A percentile compares a stretch with the other conserved stretches of the same genome.
These are phyloP conservation scores for Xylaria cubensis DNA, from an alignment of 495 filamentous ascomycete genomes.

Conservation along the genomic window DNA sequence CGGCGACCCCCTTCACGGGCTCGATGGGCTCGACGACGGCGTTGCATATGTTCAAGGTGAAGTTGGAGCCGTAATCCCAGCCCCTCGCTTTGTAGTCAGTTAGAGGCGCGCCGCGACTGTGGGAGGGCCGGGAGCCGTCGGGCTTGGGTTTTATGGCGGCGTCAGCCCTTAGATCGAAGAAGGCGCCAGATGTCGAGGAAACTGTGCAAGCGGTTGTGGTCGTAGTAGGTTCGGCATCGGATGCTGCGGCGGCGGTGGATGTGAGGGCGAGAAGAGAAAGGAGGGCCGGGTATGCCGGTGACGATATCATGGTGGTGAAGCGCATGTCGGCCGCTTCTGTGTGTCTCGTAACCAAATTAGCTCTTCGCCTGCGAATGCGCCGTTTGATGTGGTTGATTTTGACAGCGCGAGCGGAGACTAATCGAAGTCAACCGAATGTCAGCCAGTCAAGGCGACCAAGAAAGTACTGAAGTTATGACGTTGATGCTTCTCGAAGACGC, in stretches of 20 bases:
- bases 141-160: conserved; percentile 62
- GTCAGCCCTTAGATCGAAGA: conserved; percentile 88
- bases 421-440: conserved; percentile 1
- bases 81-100: conserved; percentile 84
- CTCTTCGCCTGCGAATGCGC: conserved; percentile 8
- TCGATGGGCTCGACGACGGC: conserved; percentile 79
- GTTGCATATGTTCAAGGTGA: conserved; percentile 93
- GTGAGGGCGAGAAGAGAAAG: conserved; percentile 34
- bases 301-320: conserved; percentile 28
- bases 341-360: background rate
- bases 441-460: conserved; percentile 21
- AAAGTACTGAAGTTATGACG: background rate
- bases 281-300: conserved; percentile 26
- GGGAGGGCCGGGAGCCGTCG: conserved; percentile 48
- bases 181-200: conserved; percentile 77
- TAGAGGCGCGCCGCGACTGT: conserved; percentile 58
- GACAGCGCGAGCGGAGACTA: conserved; percentile 4
- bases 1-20: conserved; percentile 72
- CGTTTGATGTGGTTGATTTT: background rate
- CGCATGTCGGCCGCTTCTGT: conserved; percentile 30
- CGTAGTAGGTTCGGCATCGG: conserved; percentile 42
- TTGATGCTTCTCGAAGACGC: conserved; percentile 3
- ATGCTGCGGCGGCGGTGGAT: conserved; percentile 25
- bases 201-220: conserved; percentile 75
- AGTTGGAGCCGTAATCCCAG: conserved; percentile 86